Base-by-base conservation (phyloP, 2,329 filamentous ascomycete species). In the Alternaria infectoria region DNA sequence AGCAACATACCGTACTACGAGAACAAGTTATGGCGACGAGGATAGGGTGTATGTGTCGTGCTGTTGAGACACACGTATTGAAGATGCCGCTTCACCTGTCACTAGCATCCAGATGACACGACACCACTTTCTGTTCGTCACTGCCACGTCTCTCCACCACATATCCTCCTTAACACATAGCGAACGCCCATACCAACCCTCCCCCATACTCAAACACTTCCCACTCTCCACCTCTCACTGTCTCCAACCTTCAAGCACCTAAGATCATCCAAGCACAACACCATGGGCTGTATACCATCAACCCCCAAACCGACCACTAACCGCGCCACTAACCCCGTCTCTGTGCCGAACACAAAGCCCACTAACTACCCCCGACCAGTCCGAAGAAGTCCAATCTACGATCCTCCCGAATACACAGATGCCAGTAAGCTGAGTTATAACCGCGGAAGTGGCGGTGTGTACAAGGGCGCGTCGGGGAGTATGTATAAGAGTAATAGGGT, bases 31-130 rank as follows among this genome's bases (percentile, higher is more conserved):
- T 28, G 9, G 26, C 26, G 26, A 28, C 1, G 10, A 28, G 10
- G 26, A 28, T 12, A 28, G 26, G 12, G 1, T 17, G 17, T 3
- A 44, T 15, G 3, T 4, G 12, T 0, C 10, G 45, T 15, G 5
- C 19, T 21, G 5, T 0, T 0, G 9, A 28, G 6, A 5, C 1
- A 0, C 3, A 5, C n/a, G 4, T n/a, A 17, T 26, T 2, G 3
- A 28, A 49, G 8, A 19, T 15, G 3, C 15, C 5, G 9, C 30
- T 36, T 15, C 7, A 36, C 30, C 30, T 36, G 0, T 2, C 4
- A 0, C 30, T 12, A 36, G 1, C 30, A 36, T 3, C 4, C 23
- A 26, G 26, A n/a, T n/a, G n/a, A n/a, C n/a, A n/a, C 30, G 7
- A 23, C 13, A 3, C 4, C 12, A n/a, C 12, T 7, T 12, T 36